A percentile compares a stretch with the other conserved stretches of the same genome.
These are phyloP conservation scores for Lasiosphaeriaceae sp. DNA, from an alignment of 495 filamentous ascomycete genomes.

Conservation along the genomic window DNA sequence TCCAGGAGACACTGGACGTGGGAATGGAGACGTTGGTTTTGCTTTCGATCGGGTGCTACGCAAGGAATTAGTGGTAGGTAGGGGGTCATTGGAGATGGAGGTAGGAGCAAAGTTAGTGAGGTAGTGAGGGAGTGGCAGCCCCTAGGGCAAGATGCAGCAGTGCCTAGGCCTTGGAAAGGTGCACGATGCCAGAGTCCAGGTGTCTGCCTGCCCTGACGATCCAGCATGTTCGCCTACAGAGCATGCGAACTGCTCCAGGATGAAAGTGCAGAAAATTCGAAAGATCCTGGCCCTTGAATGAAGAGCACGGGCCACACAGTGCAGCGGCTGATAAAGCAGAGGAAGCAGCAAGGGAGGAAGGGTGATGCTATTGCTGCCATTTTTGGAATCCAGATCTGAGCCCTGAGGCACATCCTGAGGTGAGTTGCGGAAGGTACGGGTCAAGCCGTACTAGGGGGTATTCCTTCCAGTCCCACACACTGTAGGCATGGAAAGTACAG, in stretches of 20 bases:
- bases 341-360: conserved; percentile 8
- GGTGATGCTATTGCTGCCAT: conserved; percentile 12
- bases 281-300: not conserved
- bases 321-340: conserved; percentile 13
- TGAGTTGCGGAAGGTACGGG: too few relatives aligned
- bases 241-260: not conserved
- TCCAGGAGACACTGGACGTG: not conserved
- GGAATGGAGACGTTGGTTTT: too few relatives aligned
- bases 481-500: too few relatives aligned
- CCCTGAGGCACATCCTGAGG: too few relatives aligned
- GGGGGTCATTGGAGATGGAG: too few relatives aligned
- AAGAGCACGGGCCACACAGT: conserved; percentile 19
- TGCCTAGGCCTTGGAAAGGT: too few relatives aligned
- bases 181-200: not conserved
- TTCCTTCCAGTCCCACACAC: too few relatives aligned
- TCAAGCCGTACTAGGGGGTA: too few relatives aligned
- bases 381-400: conserved; percentile 2
- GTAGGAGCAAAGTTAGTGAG: too few relatives aligned
- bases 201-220: conserved; percentile 14
- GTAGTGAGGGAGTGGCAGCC: not conserved
- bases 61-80: too few relatives aligned
- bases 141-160: too few relatives aligned
- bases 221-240: conserved; percentile 5
- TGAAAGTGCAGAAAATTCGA: not conserved
- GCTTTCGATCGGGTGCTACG: too few relatives aligned